Conservation (phyloP, 441 rosid genomes). For the Gossypium armourianum region DNA sequence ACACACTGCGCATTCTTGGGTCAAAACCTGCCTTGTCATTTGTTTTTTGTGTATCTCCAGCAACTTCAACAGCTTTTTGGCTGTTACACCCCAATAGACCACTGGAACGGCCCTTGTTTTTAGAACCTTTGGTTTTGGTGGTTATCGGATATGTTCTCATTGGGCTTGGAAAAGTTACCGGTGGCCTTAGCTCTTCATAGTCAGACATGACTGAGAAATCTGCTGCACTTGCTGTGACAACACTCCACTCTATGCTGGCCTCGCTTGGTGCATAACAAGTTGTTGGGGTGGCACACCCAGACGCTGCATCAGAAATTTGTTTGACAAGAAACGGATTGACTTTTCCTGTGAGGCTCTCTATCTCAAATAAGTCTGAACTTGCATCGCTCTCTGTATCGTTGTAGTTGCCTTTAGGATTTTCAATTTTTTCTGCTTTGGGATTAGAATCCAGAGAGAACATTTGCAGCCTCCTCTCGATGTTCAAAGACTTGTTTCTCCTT, state of each 20-base stretch:
- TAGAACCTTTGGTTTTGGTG: conserved; percentile 17
- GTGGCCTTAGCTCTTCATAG: conserved; percentile 37
- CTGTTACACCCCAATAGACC: conserved; percentile 60
- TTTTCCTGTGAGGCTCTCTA: conserved; percentile 61
- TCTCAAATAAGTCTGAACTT: conserved; percentile 79
- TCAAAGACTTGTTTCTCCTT: conserved; percentile 26
- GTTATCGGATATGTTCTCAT: conserved; percentile 14
- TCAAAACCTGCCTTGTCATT: conserved; percentile 22
- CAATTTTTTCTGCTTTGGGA: conserved; percentile 20
- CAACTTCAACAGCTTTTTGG: conserved; percentile 51
- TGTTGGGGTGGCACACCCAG: conserved; percentile 41
- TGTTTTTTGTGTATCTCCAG: conserved; percentile 40
- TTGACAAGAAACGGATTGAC: conserved; percentile 39
- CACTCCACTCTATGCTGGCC: conserved; percentile 82
- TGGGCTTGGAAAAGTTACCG: conserved; percentile 23
- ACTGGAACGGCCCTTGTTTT: conserved; percentile 27
- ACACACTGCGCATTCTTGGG: conserved; percentile 5
- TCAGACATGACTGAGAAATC: conserved; percentile 60
- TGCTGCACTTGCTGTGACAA: conserved; percentile 68
- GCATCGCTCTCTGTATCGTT: conserved; percentile 50
- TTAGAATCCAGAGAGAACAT: conserved; percentile 34
- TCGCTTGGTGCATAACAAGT: conserved; percentile 70
- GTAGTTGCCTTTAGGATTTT: neutral
- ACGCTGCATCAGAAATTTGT: conserved; percentile 44
- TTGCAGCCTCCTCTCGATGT: conserved; percentile 32